Evolutionary conservation across 306 rosid species (phyloP), one percentile per base, ranked within the genome.

Genomic region (Fragaria nilgerrensis): DNA sequence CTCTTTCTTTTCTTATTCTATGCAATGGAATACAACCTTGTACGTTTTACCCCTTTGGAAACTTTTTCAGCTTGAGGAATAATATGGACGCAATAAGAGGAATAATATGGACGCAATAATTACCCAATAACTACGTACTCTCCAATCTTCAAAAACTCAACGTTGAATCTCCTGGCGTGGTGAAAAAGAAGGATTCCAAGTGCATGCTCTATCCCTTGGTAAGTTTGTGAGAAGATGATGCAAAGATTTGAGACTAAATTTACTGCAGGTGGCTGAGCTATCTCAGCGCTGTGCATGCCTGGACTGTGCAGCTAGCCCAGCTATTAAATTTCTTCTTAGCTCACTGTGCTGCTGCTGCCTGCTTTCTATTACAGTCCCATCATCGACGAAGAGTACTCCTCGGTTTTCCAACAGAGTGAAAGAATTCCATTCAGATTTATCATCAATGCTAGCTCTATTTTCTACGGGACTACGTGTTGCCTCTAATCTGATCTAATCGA

Each of bases 341-440:
- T 81, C 37, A 68, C 72, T 78, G 85, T 76, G 82, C 78, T 44
- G 48, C 48, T 43, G 14, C 48, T 4, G 77, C 78, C 90, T 82
- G 80, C 81, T 84, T 81, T 86, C 75, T 68, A 25, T 79, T 82
- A 78, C 75, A 53, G 55, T 68, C 72, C 41, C 87, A 66, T 78
- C 79, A 36, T 12, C 62, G 45, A 68, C 12, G 65, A 69, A 47
- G 68, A 66, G 48, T 44, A 10, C 70, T 52, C 66, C 66, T 76
- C 78, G 78, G 29, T 74, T 65, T 1, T 61, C 68, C 62, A 45
- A 59, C 39, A 70, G 27, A 69, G 27, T 8, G 45, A 37, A 37
- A 69, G 29, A 75, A 63, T 72, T 68, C 53, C 43, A 63, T 41
- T 64, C 3, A 67, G 52, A 25, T 43, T 27, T 15, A 29, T 62